Evolutionary conservation across 768 basidiomycete genomes (phyloP), one percentile per base, ranked within the genome.

Genomic region (Agaricus sinodeliciosus): DNA sequence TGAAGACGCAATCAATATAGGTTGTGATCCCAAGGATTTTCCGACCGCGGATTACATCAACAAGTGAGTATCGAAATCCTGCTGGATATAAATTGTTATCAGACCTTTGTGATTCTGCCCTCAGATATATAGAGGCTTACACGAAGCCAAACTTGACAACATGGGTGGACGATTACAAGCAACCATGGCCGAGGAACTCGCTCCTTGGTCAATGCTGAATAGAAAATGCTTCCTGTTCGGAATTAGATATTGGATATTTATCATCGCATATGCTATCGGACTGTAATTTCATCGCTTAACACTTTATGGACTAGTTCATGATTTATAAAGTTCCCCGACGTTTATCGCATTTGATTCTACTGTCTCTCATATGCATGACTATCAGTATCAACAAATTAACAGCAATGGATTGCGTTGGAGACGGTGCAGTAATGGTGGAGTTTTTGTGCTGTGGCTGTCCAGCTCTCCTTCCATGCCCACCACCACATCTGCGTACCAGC

Each of bases 1-100:
- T 22, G 63, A 71, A 43, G 66, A 78, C 46, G 65, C 72, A n/a
- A 73, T 76, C 43, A 87, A 89, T 59, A 74, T 88, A 53, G 89
- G 89, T 12, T 92, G 89, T 58, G 74, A 82, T 59, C 89, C 89
- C 3, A 66, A 69, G 19, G 69, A 72, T 40, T 81, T 78, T 61
- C 89, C 90, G 1, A 92, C 89, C 0, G 71, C 73, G n/a, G 66
- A 71, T 4, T 93, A 93, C 63, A 92, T 91, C 56, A 71, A 81
- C 31, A 64, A 68, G 80, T 84, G 64, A 57, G 72, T 70, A 18
- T 57, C 37, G 8, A 27, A 1, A 7, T 35, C 13, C n/a, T n/a
- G 28, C 37, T 6, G 7, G 9, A 16, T 39, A 9, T 11, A 22
- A 16, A 36, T 28, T 31, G 37, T 19, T 26, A 4, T 3, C 18